Evolutionary conservation across 2,329 filamentous ascomycete species (phyloP).

Genomic region (Hypoxylon sp.): DNA sequence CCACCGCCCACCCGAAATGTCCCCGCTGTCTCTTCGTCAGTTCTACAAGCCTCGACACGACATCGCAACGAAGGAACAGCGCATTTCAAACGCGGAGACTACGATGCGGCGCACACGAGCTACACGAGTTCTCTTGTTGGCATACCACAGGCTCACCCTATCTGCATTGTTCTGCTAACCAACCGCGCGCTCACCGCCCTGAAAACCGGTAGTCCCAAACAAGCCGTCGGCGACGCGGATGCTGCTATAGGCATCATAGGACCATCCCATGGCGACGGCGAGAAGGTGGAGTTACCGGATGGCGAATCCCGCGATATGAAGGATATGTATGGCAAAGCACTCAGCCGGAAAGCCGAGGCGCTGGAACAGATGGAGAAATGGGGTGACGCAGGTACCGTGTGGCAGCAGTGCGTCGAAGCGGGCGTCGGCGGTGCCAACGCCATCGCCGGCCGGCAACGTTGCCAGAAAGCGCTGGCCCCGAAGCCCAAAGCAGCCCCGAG

Average conservation of each 20-base stretch:
- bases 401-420: conserved; percentile 82
- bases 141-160: conserved; percentile 79
- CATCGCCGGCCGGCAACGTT: conserved; percentile 85
- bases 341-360: conserved; percentile 94
- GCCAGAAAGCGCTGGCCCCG: conserved; percentile 83
- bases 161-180: conserved; percentile 86
- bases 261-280: conserved; percentile 76
- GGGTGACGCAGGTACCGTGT: conserved; percentile 80
- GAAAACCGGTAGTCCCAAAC: conserved; percentile 91
- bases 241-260: conserved; percentile 82
- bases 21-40: conserved; percentile 72
- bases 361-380: conserved; percentile 96
- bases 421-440: conserved; percentile 87
- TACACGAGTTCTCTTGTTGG: conserved; percentile 80
- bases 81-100: conserved; percentile 95
- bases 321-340: conserved; percentile 90
- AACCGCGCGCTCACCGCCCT: conserved; percentile 90
- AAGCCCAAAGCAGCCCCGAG: conserved; percentile 62
- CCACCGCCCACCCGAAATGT: conserved; percentile 59
- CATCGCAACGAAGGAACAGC: conserved; percentile 82
- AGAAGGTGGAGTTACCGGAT: conserved; percentile 75
- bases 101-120: conserved; percentile 80
- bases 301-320: conserved; percentile 82
- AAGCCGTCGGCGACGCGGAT: conserved; percentile 85
- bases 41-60: conserved; percentile 77